These are phyloP conservation scores for Flaveria robusta DNA, from an alignment of 129 eudicot genomes.

Conservation along the genomic window DNA sequence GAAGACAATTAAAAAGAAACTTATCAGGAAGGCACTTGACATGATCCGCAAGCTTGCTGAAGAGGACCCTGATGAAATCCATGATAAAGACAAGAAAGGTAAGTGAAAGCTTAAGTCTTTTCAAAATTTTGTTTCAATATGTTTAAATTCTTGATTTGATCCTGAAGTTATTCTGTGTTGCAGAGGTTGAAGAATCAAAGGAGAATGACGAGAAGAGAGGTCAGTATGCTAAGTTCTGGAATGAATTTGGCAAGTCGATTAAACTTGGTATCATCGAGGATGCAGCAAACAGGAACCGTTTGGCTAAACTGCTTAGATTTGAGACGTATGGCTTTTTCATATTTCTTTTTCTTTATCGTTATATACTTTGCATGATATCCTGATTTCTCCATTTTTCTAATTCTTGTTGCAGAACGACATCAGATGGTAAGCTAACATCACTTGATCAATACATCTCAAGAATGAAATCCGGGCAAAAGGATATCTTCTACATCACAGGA, in stretches of 20 bases:
- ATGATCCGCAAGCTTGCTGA: conserved; percentile 98
- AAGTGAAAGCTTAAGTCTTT: neutral
- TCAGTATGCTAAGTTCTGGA: conserved; percentile 93
- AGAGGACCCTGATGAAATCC: conserved; percentile 93
- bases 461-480: conserved; percentile 94
- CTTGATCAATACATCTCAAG: conserved; percentile 94
- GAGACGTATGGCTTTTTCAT: conserved; percentile 58
- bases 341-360: neutral
- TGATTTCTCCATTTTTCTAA: neutral
- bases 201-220: conserved; percentile 87
- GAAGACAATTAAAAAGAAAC: conserved; percentile 96
- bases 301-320: conserved; percentile 93
- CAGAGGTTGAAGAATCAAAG: conserved; percentile 88
- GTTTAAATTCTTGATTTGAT: neutral
- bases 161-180: neutral
- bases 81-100: conserved; percentile 77
- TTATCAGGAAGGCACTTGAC: conserved; percentile 96
- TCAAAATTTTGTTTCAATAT: too few relatives aligned
- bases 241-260: conserved; percentile 94
- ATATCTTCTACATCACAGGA: conserved; percentile 94
- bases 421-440: conserved; percentile 86
- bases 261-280: conserved; percentile 97
- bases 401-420: conserved; percentile 59
- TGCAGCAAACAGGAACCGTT: conserved; percentile 93
- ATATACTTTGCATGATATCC: neutral